Base-by-base conservation (phyloP, 169 alveolate genomes). In the Plasmodium inui region DNA sequence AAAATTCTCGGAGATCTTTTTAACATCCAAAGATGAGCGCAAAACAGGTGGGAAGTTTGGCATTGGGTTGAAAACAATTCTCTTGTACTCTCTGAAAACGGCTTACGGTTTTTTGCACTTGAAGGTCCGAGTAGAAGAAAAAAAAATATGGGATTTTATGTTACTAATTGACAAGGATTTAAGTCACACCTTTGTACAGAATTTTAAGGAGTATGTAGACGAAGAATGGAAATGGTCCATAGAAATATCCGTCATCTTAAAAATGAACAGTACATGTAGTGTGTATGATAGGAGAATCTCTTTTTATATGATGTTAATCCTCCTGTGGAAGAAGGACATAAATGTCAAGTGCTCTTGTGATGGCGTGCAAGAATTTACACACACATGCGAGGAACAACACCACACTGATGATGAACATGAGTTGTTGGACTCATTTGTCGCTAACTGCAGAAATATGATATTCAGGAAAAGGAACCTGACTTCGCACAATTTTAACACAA, bases 61-160 rank as follows among this genome's bases (percentile, higher is more conserved):
- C 41, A 91, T 91, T 17, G 95, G 95, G 17, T 82, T 91, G 46
- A 91, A 91, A 53, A 91, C 92, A 32, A 91, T 91, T 26, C 61
- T 91, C 19, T 76, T 91, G 22, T 91, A 91, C 74, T 91, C 95
- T 3, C 70, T 70, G 46, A 91, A 91, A 91, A 91, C 95, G 26
- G 95, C 95, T 6, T 91, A 91, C 76, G 95, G 95, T 0, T 91
- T 91, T 91, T 72, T 91, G 76, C 95, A 91, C 44, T 81, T 91
- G 73, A 91, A 91, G 74, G 84, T 82, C 82, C 61, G 83, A 61
- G 92, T 91, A 6, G 84, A 67, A 81, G 61, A 91, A 91, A 91
- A 91, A 22, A 91, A 81, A 81, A 91, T 91, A 14, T 91, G 95
- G 95, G 95, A 91, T 67, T 91, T 91, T 72, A 82, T 82, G 85